These are phyloP conservation scores for Trapa bicornis DNA, from an alignment of 345 rosid genomes.

Conservation along the genomic window DNA sequence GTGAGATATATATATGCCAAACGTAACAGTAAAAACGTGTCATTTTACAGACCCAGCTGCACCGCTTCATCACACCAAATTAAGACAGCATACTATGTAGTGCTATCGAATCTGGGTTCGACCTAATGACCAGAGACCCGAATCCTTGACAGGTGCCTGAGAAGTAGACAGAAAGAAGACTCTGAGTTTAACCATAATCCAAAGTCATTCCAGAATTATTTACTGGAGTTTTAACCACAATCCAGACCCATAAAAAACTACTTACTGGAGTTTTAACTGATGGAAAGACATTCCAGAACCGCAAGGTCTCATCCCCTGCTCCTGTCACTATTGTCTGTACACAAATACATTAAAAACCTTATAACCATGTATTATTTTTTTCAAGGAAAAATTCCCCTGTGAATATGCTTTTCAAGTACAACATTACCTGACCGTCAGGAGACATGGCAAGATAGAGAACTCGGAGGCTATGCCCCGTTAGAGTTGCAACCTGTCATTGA, in stretches of 20 bases:
- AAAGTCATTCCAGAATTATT: no score
- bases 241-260: not conserved
- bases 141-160: constrained; percentile 83
- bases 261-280: constrained; percentile 67
- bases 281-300: constrained; percentile 94
- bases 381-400: not conserved
- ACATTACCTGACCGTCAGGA: constrained; percentile 75
- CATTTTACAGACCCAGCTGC: not conserved
- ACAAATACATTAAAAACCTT: not conserved
- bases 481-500: constrained; percentile 53
- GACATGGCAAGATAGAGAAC: constrained; percentile 90
- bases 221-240: no score
- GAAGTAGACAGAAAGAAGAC: constrained; percentile 3
- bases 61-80: not conserved
- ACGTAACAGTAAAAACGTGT: not conserved
- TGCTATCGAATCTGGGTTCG: constrained; percentile 67
- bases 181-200: no score
- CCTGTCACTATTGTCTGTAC: constrained; percentile 88
- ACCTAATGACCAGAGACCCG: constrained; percentile 92
- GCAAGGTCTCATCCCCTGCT: constrained; percentile 91
- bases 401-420: not conserved
- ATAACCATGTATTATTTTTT: not conserved
- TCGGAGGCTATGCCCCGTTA: constrained; percentile 85
- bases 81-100: not conserved
- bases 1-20: no score